A percentile compares a stretch with the other conserved stretches of the same genome.
Conservation (phyloP, 106 monocot genomes). For the Allium sativum region DNA sequence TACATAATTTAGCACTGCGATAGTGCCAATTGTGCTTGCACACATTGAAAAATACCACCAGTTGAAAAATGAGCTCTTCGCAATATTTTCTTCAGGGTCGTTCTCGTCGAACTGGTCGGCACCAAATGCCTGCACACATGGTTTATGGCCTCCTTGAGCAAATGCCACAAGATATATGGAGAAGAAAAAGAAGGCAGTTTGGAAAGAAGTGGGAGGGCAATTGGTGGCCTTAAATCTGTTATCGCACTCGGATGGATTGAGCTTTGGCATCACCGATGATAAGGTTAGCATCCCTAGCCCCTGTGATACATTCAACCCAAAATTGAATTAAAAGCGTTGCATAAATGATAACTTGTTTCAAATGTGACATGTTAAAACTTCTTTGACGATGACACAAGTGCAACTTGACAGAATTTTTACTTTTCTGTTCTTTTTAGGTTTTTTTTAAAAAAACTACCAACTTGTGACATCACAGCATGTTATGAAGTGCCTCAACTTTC, state of each 20-base stretch:
- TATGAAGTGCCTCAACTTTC: too few relatives aligned
- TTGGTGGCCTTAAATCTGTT: neutral
- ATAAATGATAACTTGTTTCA: too few relatives aligned
- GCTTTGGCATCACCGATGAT: slow-evolving; percentile 25
- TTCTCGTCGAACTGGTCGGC: slow-evolving; percentile 78
- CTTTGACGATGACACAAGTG: too few relatives aligned
- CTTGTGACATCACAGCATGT: too few relatives aligned
- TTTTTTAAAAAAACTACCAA: too few relatives aligned
- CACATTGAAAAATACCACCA: slow-evolving; percentile 63
- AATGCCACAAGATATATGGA: slow-evolving; percentile 59
- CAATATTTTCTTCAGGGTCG: slow-evolving; percentile 38
- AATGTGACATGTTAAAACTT: too few relatives aligned
- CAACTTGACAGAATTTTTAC: too few relatives aligned
- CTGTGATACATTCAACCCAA: slow-evolving; percentile 10
- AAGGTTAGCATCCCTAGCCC: slow-evolving; percentile 47
- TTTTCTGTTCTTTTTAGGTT: too few relatives aligned
- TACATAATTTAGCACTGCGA: slow-evolving; percentile 34
- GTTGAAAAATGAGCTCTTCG: slow-evolving; percentile 70
- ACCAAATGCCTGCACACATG: slow-evolving; percentile 73
- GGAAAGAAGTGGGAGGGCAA: slow-evolving; percentile 20
- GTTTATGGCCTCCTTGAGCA: slow-evolving; percentile 71
- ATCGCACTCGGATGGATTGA: slow-evolving; percentile 12
- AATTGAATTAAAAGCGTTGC: too few relatives aligned
- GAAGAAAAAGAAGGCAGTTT: slow-evolving; percentile 40
- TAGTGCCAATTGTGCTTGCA: slow-evolving; percentile 14